phyloP scores from a whole-genome alignment of 345 rosid genomes.

The Cardamine chenopodiifolia region DNA sequence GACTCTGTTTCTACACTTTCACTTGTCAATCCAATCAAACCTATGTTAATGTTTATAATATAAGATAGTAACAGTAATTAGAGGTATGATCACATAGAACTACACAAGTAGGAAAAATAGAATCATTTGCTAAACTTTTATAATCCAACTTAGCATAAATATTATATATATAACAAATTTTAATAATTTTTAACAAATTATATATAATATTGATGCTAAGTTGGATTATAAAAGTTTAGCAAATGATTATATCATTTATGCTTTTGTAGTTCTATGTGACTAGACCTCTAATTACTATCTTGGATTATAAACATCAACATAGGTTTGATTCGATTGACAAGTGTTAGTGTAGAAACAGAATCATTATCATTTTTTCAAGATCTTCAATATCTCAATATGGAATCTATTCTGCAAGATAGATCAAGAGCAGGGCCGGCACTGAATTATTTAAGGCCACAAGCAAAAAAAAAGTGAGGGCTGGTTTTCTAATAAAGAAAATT shows the following conservation, averaged over 20 bases:
- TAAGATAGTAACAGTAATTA: neutral
- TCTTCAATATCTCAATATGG: neutral
- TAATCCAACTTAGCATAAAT: no score
- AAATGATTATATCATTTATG: no score
- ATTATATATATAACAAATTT: no score
- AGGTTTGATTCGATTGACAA: neutral
- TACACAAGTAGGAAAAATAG: slow-evolving; percentile 2
- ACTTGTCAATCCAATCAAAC: neutral
- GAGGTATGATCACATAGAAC: neutral
- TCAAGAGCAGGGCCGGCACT: no score
- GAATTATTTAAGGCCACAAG: no score
- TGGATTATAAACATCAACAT: neutral
- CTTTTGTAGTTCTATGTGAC: neutral
- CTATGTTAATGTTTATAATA: neutral
- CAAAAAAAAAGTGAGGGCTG: no score
- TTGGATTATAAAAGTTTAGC: no score
- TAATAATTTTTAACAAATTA: no score
- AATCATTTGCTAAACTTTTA: no score
- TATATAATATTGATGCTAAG: no score
- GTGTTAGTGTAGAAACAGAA: neutral
- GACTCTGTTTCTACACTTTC: neutral
- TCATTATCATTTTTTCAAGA: neutral
- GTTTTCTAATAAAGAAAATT: no score
- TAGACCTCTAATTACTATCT: neutral
- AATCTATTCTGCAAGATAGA: neutral